Conservation (phyloP, 2,329 filamentous ascomycete genomes). For the Calonectria honghensis region DNA sequence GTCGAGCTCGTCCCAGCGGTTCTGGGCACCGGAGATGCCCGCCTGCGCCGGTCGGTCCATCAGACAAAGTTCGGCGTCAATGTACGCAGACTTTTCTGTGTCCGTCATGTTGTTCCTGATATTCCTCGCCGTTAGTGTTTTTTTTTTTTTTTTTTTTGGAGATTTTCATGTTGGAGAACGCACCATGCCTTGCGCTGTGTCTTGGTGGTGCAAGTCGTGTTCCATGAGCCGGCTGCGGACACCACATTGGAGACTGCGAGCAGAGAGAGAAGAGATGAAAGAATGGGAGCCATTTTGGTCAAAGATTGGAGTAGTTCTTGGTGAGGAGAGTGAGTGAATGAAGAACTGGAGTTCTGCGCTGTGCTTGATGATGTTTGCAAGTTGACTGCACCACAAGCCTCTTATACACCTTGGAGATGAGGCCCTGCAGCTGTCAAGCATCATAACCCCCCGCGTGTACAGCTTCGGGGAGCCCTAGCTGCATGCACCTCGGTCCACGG, state of each 20-base stretch:
- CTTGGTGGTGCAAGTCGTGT: constrained; percentile 25
- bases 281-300: constrained; percentile 4
- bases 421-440: neutral
- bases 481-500: neutral
- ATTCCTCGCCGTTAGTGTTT: neutral
- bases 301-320: neutral
- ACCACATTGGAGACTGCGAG: constrained; percentile 17
- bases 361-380: neutral
- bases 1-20: constrained; percentile 39
- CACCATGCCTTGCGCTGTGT: constrained; percentile 25
- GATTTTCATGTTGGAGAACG: neutral
- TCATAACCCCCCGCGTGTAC: neutral
- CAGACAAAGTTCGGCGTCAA: constrained; percentile 35
- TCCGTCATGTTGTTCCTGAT: constrained; percentile 29
- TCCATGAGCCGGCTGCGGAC: constrained; percentile 9
- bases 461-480: neutral
- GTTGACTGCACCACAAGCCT: neutral
- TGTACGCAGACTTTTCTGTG: constrained; percentile 32
- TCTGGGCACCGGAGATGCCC: constrained; percentile 33
- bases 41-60: constrained; percentile 27
- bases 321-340: neutral
- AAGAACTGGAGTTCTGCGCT: neutral
- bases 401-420: neutral
- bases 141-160: neutral
- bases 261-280: neutral